Conservation (phyloP, 345 rosid species). For the Eucalyptus tenuipes region DNA sequence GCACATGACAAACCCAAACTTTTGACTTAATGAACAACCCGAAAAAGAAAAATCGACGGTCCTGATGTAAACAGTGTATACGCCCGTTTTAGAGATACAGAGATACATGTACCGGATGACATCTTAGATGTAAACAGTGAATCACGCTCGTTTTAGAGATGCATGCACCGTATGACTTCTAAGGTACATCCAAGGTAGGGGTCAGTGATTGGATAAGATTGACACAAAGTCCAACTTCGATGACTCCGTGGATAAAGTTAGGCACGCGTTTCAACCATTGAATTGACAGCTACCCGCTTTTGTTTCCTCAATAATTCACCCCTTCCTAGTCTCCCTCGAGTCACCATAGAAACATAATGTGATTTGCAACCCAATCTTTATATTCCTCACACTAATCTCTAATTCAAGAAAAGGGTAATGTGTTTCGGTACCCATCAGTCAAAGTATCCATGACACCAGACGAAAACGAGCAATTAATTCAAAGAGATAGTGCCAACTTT, state of each 20-base stretch:
- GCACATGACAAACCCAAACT: neutral
- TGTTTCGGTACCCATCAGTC: neutral
- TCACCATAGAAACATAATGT: neutral
- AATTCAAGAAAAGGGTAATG: neutral
- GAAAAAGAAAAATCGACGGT: neutral
- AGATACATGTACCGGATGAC: neutral
- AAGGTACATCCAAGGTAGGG: neutral
- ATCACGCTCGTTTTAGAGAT: neutral
- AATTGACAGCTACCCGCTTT: neutral
- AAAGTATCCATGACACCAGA: neutral
- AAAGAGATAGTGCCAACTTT: neutral
- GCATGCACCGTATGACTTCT: neutral
- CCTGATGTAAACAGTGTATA: neutral
- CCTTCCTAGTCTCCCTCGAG: neutral
- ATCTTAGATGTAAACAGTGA: neutral
- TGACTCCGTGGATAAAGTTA: neutral
- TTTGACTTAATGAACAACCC: neutral
- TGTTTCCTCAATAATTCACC: neutral
- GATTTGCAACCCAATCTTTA: neutral
- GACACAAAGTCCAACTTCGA: neutral
- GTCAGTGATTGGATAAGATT: neutral
- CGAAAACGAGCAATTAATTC: neutral
- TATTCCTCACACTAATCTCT: neutral
- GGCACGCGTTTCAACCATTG: neutral
- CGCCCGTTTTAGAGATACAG: neutral